Conservation (phyloP, 805 yeast species). For the Candida ficus region DNA sequence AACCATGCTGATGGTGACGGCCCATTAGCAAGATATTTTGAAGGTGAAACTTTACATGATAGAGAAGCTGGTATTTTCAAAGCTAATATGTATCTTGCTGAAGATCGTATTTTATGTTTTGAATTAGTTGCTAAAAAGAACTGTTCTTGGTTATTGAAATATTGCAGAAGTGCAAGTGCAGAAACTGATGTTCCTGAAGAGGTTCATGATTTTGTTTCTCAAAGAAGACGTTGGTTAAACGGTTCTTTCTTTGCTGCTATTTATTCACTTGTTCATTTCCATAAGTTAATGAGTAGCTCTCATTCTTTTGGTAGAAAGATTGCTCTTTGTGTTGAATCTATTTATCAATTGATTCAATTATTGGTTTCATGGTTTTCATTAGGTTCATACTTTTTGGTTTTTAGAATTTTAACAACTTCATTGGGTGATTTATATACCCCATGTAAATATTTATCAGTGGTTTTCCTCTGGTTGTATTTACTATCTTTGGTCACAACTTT, state of each 20-base stretch:
- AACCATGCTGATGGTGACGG: slow-evolving; percentile 67
- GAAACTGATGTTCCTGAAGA: slow-evolving; percentile 94
- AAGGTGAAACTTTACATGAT: slow-evolving; percentile 78
- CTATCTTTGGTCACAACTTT: slow-evolving; percentile 80
- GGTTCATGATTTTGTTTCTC: slow-evolving; percentile 81
- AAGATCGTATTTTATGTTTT: slow-evolving; percentile 91
- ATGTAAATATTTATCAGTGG: slow-evolving; percentile 72
- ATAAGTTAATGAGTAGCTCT: slow-evolving; percentile 64
- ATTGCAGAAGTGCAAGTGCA: slow-evolving; percentile 84
- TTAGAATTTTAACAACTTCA: slow-evolving; percentile 78
- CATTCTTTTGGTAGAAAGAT: slow-evolving; percentile 68
- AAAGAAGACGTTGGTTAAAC: slow-evolving; percentile 94
- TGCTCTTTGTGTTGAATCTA: slow-evolving; percentile 68
- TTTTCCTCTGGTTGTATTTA: slow-evolving; percentile 80
- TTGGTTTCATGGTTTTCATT: slow-evolving; percentile 89
- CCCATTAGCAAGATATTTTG: slow-evolving; percentile 85
- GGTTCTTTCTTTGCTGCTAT: slow-evolving; percentile 95
- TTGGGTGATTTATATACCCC: slow-evolving; percentile 66
- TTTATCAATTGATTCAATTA: slow-evolving; percentile 70
- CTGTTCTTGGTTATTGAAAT: slow-evolving; percentile 72
- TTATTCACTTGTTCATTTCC: slow-evolving; percentile 76
- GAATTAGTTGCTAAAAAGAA: slow-evolving; percentile 84
- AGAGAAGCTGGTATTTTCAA: slow-evolving; percentile 77
- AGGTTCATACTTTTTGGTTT: slow-evolving; percentile 85
- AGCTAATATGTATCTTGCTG: slow-evolving; percentile 95